A percentile compares a stretch with the other conserved stretches of the same genome.
Conservation (phyloP, 2,329 filamentous ascomycete genomes). For the Parascedosporium putredinis region DNA sequence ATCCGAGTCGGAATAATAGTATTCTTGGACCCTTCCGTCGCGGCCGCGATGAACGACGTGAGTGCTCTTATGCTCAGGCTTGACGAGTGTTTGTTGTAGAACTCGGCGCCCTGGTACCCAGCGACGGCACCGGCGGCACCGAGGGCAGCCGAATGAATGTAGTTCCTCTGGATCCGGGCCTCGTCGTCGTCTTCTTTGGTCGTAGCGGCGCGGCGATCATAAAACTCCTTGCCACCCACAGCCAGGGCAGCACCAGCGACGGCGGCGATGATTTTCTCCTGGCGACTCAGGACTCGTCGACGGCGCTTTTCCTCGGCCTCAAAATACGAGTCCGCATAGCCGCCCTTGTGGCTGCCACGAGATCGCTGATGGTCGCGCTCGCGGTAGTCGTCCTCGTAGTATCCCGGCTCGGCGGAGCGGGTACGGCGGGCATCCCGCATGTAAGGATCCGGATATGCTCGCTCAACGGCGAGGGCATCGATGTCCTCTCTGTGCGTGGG, state of each 20-base stretch:
- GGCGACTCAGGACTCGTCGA: constrained; percentile 45
- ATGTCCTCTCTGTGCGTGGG: constrained; percentile 60
- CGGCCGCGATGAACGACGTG: constrained; percentile 43
- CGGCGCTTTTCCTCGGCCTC: constrained; percentile 47
- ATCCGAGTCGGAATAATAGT: constrained; percentile 49
- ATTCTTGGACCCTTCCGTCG: constrained; percentile 37
- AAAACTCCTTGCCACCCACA: constrained; percentile 57
- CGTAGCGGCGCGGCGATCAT: constrained; percentile 50
- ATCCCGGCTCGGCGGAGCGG: constrained; percentile 51
- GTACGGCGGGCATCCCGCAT: constrained; percentile 46
- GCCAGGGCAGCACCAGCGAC: constrained; percentile 53
- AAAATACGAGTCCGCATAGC: constrained; percentile 37
- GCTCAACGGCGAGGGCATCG: constrained; percentile 60
- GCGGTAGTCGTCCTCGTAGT: constrained; percentile 45
- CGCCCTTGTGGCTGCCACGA: constrained; percentile 31
- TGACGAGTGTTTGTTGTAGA: constrained; percentile 50
- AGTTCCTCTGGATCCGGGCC: constrained; percentile 47
- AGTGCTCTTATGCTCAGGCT: constrained; percentile 44
- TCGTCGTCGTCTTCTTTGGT: constrained; percentile 32
- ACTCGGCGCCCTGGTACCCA: constrained; percentile 52
- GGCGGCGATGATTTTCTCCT: constrained; percentile 58
- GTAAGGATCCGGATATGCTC: constrained; percentile 65
- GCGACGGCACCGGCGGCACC: constrained; percentile 55
- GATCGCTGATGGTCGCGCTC: constrained; percentile 31
- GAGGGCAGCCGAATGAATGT: constrained; percentile 48